Conservation (phyloP, 1,139 yeast genomes). For the Sugiyamaella grinbergsii region DNA sequence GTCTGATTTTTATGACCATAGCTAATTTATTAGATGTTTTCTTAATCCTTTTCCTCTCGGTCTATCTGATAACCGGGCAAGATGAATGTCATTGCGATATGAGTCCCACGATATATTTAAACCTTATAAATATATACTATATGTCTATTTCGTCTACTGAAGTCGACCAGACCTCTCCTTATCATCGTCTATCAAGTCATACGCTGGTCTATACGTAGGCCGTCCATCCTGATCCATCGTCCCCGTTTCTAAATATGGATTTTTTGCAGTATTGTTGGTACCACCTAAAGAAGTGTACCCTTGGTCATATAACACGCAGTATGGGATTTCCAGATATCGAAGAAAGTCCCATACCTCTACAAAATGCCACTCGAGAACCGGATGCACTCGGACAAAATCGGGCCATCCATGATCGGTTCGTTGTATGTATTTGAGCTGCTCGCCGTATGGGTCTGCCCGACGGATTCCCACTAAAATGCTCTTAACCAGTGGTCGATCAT, state of each 20-base stretch:
- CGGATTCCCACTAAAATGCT: constrained; percentile 82
- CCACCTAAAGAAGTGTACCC: constrained; percentile 90
- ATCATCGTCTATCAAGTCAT: constrained; percentile 58
- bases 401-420: constrained; percentile 88
- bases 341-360: constrained; percentile 71
- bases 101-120: background rate
- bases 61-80: too few relatives aligned
- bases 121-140: background rate
- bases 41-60: too few relatives aligned
- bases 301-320: constrained; percentile 68
- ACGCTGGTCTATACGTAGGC: constrained; percentile 60
- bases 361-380: constrained; percentile 80
- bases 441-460: constrained; percentile 77
- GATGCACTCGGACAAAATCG: constrained; percentile 72
- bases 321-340: constrained; percentile 52
- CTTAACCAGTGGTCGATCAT: constrained; percentile 50
- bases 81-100: too few relatives aligned
- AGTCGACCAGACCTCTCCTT: constrained; percentile 58
- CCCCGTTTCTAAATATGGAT: constrained; percentile 54
- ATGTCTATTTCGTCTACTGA: background rate
- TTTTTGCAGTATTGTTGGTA: constrained; percentile 60
- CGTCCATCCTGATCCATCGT: constrained; percentile 30
- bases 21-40: too few relatives aligned
- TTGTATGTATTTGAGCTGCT: constrained; percentile 55
- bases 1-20: background rate